A percentile compares a stretch with the other conserved stretches of the same genome.
Evolutionary conservation across 2,329 filamentous ascomycete genomes (phyloP).

Genomic region (Berkeleyomyces basicola): DNA sequence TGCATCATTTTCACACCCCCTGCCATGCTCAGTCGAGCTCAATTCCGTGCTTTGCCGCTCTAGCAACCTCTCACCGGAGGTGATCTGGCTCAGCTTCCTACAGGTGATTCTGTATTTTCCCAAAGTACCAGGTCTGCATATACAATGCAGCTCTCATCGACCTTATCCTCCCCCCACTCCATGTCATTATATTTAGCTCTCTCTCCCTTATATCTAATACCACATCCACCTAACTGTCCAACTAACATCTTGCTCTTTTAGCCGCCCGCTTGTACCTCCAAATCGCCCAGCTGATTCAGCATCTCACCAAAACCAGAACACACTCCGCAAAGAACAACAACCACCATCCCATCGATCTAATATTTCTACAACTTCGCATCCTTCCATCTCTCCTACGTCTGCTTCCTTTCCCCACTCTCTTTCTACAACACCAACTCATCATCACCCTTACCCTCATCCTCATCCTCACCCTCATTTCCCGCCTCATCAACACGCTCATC

Average conservation of each 20-base stretch:
- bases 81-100: not conserved
- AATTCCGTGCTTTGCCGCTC: conserved; percentile 1
- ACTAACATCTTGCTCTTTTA: conserved; percentile 1
- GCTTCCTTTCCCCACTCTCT: not conserved
- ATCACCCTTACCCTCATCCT: not conserved
- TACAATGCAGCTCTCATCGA: not conserved
- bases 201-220: not conserved
- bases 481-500: not conserved
- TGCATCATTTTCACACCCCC: not conserved
- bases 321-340: not conserved
- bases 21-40: not conserved
- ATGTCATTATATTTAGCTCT: too few species aligned
- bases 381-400: not conserved
- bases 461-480: not conserved
- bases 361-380: not conserved
- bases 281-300: not conserved
- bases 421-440: not conserved
- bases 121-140: not conserved
- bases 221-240: not conserved
- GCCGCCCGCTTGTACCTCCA: conserved; percentile 3
- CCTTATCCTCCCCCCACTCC: not conserved
- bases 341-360: not conserved
- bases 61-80: not conserved
- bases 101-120: not conserved
- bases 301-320: not conserved